phyloP scores from a whole-genome alignment of 257 asterid genomes.

The Lycium barbarum region DNA sequence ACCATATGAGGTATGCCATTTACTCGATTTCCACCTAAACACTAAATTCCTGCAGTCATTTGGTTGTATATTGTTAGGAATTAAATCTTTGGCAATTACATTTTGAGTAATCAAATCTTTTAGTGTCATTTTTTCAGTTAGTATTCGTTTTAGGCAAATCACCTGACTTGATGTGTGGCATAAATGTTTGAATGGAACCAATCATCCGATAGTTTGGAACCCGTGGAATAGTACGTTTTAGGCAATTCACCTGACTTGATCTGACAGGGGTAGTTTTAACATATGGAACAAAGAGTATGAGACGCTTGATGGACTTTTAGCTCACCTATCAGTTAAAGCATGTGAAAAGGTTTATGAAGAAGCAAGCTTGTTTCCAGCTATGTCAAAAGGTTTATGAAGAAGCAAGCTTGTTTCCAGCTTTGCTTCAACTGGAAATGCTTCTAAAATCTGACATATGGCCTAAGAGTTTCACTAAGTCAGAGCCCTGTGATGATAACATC shows the following conservation, averaged over 20 bases:
- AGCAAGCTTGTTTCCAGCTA: conserved; percentile 31
- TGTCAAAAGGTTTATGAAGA: no score
- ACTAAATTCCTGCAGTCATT: neutral
- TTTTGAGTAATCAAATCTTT: neutral
- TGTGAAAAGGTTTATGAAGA: conserved; percentile 55
- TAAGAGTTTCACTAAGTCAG: conserved; percentile 54
- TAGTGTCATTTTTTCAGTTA: neutral
- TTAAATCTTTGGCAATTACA: neutral
- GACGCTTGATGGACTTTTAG: conserved; percentile 54
- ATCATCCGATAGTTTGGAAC: no score
- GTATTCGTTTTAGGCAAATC: no score
- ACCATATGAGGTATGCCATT: neutral
- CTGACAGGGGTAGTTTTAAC: conserved; percentile 66
- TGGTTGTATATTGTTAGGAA: neutral
- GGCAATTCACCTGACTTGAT: neutral
- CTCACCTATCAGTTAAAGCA: conserved; percentile 65
- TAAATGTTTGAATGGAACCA: no score
- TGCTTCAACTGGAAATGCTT: conserved; percentile 67
- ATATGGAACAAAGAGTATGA: conserved; percentile 44
- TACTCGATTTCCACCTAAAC: neutral
- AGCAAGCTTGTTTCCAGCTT: conserved; percentile 42
- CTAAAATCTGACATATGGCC: conserved; percentile 75
- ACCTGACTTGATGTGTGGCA: no score
- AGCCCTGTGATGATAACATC: conserved; percentile 60
- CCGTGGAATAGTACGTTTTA: no score